Percentiles rank a stretch among this genome's conserved stretches.
phyloP scores from a whole-genome alignment of 495 filamentous ascomycete genomes.

The Niebla homalea region DNA sequence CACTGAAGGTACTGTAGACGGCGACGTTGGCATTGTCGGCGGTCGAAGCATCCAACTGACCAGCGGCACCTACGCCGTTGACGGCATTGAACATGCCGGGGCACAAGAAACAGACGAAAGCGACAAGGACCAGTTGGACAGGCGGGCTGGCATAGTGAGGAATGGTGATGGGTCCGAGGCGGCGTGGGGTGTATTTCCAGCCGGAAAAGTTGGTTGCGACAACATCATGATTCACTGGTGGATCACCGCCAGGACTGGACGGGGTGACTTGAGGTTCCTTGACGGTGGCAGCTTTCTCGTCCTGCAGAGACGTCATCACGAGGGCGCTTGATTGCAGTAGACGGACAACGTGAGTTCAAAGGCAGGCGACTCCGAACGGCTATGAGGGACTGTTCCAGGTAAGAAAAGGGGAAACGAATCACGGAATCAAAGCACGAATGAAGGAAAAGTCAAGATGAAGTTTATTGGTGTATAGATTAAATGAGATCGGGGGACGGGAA shows the following conservation, averaged over 20 bases:
- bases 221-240: conserved; percentile 9
- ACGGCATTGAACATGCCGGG: conserved; percentile 64
- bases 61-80: conserved; percentile 39
- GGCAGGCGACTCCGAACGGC: no score
- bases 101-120: conserved; percentile 69
- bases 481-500: no score
- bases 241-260: background rate
- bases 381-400: no score
- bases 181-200: conserved; percentile 39
- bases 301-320: background rate
- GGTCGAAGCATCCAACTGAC: conserved; percentile 28
- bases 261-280: background rate
- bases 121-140: conserved; percentile 32
- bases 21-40: conserved; percentile 41
- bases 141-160: conserved; percentile 67
- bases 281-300: background rate
- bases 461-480: no score
- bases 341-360: no score
- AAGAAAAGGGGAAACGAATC: no score
- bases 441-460: no score
- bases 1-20: conserved; percentile 46
- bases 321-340: no score
- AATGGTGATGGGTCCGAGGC: conserved; percentile 32
- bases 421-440: no score
- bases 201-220: conserved; percentile 12